Evolutionary conservation across 2,329 filamentous ascomycete genomes (phyloP).

Genomic region (Stylonectria norvegica): DNA sequence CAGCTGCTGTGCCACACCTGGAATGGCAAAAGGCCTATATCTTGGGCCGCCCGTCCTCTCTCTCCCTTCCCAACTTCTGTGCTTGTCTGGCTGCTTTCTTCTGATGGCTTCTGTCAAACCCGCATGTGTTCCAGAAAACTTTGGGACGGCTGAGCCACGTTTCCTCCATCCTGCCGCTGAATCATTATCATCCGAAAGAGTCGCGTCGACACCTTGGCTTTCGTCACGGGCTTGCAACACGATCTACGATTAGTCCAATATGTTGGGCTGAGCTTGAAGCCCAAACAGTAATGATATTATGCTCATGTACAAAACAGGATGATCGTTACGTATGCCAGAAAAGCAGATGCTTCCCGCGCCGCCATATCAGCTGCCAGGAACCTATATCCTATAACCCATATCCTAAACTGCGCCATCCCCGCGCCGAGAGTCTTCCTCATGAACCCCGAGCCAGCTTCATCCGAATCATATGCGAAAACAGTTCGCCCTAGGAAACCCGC

Average conservation of each 20-base stretch:
- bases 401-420: too few species aligned
- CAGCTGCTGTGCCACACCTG: constrained; percentile 28
- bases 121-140: too few species aligned
- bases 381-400: too few species aligned
- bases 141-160: too few species aligned
- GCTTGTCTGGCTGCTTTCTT: not conserved
- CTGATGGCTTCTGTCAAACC: too few species aligned
- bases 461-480: constrained; percentile 16
- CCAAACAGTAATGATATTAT: constrained; percentile 24
- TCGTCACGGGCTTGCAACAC: not conserved
- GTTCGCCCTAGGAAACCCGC: constrained; percentile 9
- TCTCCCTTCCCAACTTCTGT: not conserved
- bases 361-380: constrained; percentile 8
- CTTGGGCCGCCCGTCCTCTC: constrained; percentile 10
- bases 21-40: constrained; percentile 22
- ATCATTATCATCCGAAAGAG: too few species aligned
- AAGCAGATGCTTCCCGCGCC: constrained; percentile 16
- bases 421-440: constrained; percentile 14
- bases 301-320: constrained; percentile 25
- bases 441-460: constrained; percentile 12
- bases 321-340: constrained; percentile 19
- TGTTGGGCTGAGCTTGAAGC: not conserved
- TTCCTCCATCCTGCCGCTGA: not conserved
- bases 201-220: too few species aligned
- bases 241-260: constrained; percentile 3